Base-by-base conservation (phyloP, 805 yeast genomes). In the Lachancea thermotolerans region DNA sequence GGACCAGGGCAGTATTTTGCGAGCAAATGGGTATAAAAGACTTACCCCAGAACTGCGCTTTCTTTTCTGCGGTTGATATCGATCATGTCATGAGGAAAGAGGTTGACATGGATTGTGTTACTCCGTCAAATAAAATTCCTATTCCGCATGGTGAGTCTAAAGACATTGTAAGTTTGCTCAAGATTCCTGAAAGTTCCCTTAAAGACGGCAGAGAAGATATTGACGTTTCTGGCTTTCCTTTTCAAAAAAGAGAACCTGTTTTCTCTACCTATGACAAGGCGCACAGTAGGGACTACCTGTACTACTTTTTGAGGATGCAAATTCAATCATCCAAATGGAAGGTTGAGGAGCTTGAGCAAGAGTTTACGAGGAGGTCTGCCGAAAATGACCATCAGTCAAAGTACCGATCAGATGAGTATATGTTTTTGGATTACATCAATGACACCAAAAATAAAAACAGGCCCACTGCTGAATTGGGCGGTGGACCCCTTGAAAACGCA, bases 1-100 rank as follows among this genome's bases (percentile, higher is more conserved):
- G 99, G 99, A 91, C 98, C 0, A 72, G 99, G 48, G 95, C 95
- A 0, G 83, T 93, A 79, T 93, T 93, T 56, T 85, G 95, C 53
- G 95, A 90, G 59, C 95, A 89, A 57, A 65, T 91, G 58, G 97
- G 97, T 0, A 83, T 93, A 49, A 73, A 77, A 32, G 95, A 90
- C 52, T 72, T 93, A 33, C 99, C 99, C 0, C 96, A 90, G 56
- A 82, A 90, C 10, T 87, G 95, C 67, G 98, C 99, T 0, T 93
- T 93, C 60, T 93, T 93, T 61, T 86, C 96, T 1, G 89, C 88
- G 33, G 89, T 93, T 34, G 99, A 93, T 59, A 77, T 95, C 44
- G 99, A 93, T 59, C 77, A 74, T 49, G 85, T 91, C 3, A 66
- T 95, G 53, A 72, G 99, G 53, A 93, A 93, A 58, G 99, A 95